Evolutionary conservation across 129 eudicot genomes (phyloP), one percentile per base, ranked within the genome.

Genomic region (Flaveria robusta): DNA sequence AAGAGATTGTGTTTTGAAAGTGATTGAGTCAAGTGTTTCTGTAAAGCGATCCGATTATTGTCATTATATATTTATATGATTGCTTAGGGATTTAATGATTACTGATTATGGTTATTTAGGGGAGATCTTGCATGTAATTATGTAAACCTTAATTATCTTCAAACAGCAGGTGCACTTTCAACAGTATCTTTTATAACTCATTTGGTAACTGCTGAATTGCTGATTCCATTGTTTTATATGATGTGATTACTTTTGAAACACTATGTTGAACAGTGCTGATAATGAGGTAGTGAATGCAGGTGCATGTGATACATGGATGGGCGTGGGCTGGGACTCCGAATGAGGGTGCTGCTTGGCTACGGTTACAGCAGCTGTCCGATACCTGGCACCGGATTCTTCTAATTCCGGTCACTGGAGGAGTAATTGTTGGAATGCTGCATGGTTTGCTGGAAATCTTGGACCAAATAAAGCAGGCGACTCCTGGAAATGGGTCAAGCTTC

Each of bases 331-430:
- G 99, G 67, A 94, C 99, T 51, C 99, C 99, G 39, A 89, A 91
- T n/a, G 99, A 94, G 70, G 99, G 99, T 74, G 99, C 99, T 82
- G 96, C 99, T 58, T 94, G 99, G 99, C 90, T 94, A 47, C 92
- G 97, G 19, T 59, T 94, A 70, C 97, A 94, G 79, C 85, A 92
- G 68, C 74, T 91, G 76, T 93, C 93, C 23, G 99, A 91, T 76
- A 94, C 99, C 2, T 94, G 99, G 99, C 99, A 94, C 79, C 83
- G 99, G 72, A 91, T 91, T 58, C 99, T 94, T 83, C 55, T 94
- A 43, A 89, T 94, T 81, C 99, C 99, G 37, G 99, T 94, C 67
- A 69, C 96, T 3, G 99, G 99, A 69, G 99, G 99, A 70, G 97
- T 94, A 34, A 80, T 94, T 31, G 99, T 94, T 47, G 99, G 99